Percentiles rank a stretch among this genome's conserved stretches.
Conservation (phyloP, 2,329 filamentous ascomycete genomes). For the Colletotrichum higginsianum region DNA sequence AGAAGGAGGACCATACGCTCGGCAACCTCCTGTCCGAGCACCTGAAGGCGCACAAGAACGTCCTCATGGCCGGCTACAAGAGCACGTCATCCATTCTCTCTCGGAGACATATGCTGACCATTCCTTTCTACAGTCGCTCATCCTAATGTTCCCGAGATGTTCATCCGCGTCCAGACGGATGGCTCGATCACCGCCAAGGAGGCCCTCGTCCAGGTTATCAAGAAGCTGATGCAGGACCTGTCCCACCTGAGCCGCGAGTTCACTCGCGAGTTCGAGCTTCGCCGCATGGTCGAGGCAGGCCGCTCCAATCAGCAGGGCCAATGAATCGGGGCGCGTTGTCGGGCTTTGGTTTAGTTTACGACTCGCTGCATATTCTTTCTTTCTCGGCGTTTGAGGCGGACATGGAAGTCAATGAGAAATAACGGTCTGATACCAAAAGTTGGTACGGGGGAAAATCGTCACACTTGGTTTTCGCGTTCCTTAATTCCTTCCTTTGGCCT, state of each 20-base stretch:
- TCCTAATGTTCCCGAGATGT: slow-evolving; percentile 73
- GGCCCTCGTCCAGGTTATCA: slow-evolving; percentile 84
- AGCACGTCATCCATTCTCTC: slow-evolving; percentile 62
- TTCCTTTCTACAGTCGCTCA: slow-evolving; percentile 62
- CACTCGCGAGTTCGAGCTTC: slow-evolving; percentile 90
- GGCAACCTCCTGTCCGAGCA: slow-evolving; percentile 91
- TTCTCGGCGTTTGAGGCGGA: slow-evolving; percentile 46
- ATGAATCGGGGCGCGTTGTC: neutral
- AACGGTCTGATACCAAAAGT: slow-evolving; percentile 33
- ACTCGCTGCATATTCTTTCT: slow-evolving; percentile 27
- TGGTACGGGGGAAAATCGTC: slow-evolving; percentile 21
- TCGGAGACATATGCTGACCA: slow-evolving; percentile 31
- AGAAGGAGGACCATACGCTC: slow-evolving; percentile 97
- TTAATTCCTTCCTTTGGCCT: neutral
- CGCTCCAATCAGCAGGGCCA: slow-evolving; percentile 60
- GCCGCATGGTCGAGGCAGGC: slow-evolving; percentile 83
- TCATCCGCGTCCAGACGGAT: slow-evolving; percentile 91
- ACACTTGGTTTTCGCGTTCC: slow-evolving; percentile 24
- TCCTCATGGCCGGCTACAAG: slow-evolving; percentile 94
- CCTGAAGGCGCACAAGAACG: slow-evolving; percentile 86
- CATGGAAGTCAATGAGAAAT: slow-evolving; percentile 32
- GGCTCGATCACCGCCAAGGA: slow-evolving; percentile 91
- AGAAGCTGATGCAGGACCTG: slow-evolving; percentile 86
- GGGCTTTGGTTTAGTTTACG: neutral
- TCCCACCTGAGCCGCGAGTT: slow-evolving; percentile 88